These are phyloP conservation scores for Boletales sp. DNA, from an alignment of 768 basidiomycete genomes.

Conservation along the genomic window DNA sequence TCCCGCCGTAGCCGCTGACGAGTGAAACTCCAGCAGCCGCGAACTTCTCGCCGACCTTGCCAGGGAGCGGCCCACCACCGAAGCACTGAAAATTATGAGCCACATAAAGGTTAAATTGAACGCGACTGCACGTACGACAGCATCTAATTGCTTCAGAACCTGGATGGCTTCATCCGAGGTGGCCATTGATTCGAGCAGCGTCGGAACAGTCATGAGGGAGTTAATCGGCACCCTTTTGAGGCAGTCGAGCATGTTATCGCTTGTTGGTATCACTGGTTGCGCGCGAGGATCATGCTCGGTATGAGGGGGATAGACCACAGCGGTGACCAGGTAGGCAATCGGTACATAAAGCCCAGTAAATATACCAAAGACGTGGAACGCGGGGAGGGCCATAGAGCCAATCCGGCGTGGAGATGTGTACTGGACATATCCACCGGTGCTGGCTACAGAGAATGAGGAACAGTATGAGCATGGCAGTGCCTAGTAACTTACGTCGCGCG, in stretches of 20 bases:
- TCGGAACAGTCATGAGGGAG: constrained; percentile 35
- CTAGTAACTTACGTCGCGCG: constrained; percentile 25
- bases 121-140: constrained; percentile 26
- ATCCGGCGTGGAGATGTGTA: constrained; percentile 14
- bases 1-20: constrained; percentile 35
- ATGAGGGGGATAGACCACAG: constrained; percentile 28
- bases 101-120: rapidly evolving
- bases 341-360: constrained; percentile 15
- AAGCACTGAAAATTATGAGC: constrained; percentile 24
- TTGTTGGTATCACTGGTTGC: constrained; percentile 23
- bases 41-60: constrained; percentile 33
- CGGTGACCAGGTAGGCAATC: constrained; percentile 11
- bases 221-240: constrained; percentile 27
- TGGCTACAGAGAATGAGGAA: not conserved
- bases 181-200: constrained; percentile 38
- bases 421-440: not conserved
- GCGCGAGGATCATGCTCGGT: constrained; percentile 16
- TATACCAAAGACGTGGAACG: constrained; percentile 27
- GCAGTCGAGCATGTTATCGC: constrained; percentile 32
- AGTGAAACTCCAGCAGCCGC: constrained; percentile 32
- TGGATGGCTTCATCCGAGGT: constrained; percentile 21
- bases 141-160: constrained; percentile 21
- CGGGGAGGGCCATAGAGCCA: constrained; percentile 23
- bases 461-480: not conserved
- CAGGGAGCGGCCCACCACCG: constrained; percentile 37